Evolutionary conservation across 2,329 filamentous ascomycete species (phyloP).

Genomic region (Aaosphaeria arxii): DNA sequence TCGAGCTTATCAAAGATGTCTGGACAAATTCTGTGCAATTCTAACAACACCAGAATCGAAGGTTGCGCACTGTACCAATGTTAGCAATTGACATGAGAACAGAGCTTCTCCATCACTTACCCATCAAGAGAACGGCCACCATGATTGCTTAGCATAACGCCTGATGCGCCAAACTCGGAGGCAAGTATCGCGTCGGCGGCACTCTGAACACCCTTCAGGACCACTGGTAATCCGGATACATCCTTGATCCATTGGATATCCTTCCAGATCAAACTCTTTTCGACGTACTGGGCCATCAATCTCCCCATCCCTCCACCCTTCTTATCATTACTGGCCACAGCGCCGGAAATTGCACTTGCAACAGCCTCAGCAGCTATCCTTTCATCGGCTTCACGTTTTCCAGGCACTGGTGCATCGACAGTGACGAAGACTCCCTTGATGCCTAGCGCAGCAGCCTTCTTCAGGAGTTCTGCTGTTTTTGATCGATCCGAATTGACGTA

Average conservation of each 20-base stretch:
- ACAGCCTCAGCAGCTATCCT: slow-evolving; percentile 5
- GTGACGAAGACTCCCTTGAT: slow-evolving; percentile 13
- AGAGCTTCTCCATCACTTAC: neutral
- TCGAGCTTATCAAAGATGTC: slow-evolving; percentile 59
- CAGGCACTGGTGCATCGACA: slow-evolving; percentile 13
- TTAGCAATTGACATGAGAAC: neutral
- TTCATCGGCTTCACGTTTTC: slow-evolving; percentile 18
- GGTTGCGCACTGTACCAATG: slow-evolving; percentile 39
- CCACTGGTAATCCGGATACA: slow-evolving; percentile 26
- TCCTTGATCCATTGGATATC: slow-evolving; percentile 39
- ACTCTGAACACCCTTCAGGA: slow-evolving; percentile 38
- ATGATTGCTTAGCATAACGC: slow-evolving; percentile 49
- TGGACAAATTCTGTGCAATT: slow-evolving; percentile 61
- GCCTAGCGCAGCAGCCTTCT: slow-evolving; percentile 1
- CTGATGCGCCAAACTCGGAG: slow-evolving; percentile 36
- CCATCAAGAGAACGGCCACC: slow-evolving; percentile 37
- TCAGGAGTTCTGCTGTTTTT: slow-evolving; percentile 5
- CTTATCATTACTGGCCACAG: slow-evolving; percentile 1
- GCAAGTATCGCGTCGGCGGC: slow-evolving; percentile 39
- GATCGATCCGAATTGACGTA: slow-evolving; percentile 11
- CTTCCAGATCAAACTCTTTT: slow-evolving; percentile 48
- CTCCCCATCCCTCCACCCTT: slow-evolving; percentile 54
- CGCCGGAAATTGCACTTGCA: slow-evolving; percentile 15
- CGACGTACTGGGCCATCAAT: slow-evolving; percentile 57
- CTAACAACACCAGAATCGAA: slow-evolving; percentile 58